Evolutionary conservation across 768 basidiomycete species (phyloP).

Genomic region (Clavulina sp.): DNA sequence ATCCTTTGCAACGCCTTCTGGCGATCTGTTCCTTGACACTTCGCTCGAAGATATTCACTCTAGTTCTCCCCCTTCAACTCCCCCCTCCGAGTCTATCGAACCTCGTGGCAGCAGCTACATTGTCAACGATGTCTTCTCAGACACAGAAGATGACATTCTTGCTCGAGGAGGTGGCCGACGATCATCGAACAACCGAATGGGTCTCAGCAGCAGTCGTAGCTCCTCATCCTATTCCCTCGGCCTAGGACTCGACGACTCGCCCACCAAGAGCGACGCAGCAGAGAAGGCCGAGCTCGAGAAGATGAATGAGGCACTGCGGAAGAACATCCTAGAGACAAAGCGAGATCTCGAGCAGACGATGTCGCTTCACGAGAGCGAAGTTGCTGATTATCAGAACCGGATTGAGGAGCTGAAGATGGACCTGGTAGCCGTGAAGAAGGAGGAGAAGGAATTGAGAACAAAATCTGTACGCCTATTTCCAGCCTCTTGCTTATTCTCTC

Average conservation of each 20-base stretch:
- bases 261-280: neutral
- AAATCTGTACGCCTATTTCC: slow-evolving; percentile 46
- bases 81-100: too few relatives aligned
- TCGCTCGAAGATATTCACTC: neutral
- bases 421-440: slow-evolving; percentile 60
- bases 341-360: slow-evolving; percentile 46
- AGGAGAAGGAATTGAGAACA: slow-evolving; percentile 79
- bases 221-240: slow-evolving; percentile 44
- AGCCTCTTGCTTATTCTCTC: slow-evolving; percentile 4
- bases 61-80: too few relatives aligned
- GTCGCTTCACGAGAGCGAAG: slow-evolving; percentile 59
- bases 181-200: slow-evolving; percentile 32
- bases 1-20: neutral
- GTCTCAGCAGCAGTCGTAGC: slow-evolving; percentile 34
- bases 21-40: neutral
- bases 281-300: slow-evolving; percentile 49
- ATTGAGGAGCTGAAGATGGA: slow-evolving; percentile 68
- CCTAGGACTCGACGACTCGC: slow-evolving; percentile 48
- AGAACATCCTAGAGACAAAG: slow-evolving; percentile 63
- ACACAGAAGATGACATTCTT: too few relatives aligned
- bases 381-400: slow-evolving; percentile 59
- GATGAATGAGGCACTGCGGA: slow-evolving; percentile 53
- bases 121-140: too few relatives aligned
- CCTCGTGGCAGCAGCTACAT: too few relatives aligned
- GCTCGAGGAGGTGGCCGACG: slow-evolving; percentile 25